Evolutionary conservation across 2,329 filamentous ascomycete genomes (phyloP), one percentile per base, ranked within the genome.

Genomic region (Alternaria tenuissima): DNA sequence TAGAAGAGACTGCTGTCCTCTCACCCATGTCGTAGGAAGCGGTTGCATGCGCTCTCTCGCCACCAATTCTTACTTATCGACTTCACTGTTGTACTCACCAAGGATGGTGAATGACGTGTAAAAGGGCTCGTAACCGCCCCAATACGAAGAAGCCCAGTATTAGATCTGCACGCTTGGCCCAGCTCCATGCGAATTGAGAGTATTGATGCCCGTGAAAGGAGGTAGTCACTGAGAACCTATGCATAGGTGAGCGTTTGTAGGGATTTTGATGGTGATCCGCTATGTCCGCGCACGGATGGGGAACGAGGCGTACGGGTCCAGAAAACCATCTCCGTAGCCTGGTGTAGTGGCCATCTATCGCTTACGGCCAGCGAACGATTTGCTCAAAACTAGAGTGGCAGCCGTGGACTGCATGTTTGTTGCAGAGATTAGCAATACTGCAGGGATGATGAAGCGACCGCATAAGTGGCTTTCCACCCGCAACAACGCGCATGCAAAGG

Each of bases 401-500:
- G 24, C 22, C 3, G 52, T 16, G 43, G 16, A 38, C 39, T 52
- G 47, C 11, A 47, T 39, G 32, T 32, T 55, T 30, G 34, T 8
- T 46, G 28, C 34, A 8, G 30, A 47, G 51, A 55, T 55, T 36
- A 57, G 55, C 24, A 30, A 12, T 14, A 57, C 42, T 38, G 24
- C 48, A 57, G 51, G 42, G 42, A 30, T 41, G 20, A 38, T 18
- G 32, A 4, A 57, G 55, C 32, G 48, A 30, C 55, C 41, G 48
- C 41, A 55, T 48, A 39, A 54, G 51, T 48, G 51, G 43, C 51
- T 52, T 52, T 38, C 36, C 20, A 20, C n/a, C 22, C 48, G 34
- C 24, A 28, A 39, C 34, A 46, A 47, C 18, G 43, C 52, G 49
- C 56, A 58, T 54, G 52, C 49, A 42, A 44, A 36, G 36, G 42